Evolutionary conservation across 2,329 filamentous ascomycete genomes (phyloP).

Genomic region (Plenodomus biglobosus): DNA sequence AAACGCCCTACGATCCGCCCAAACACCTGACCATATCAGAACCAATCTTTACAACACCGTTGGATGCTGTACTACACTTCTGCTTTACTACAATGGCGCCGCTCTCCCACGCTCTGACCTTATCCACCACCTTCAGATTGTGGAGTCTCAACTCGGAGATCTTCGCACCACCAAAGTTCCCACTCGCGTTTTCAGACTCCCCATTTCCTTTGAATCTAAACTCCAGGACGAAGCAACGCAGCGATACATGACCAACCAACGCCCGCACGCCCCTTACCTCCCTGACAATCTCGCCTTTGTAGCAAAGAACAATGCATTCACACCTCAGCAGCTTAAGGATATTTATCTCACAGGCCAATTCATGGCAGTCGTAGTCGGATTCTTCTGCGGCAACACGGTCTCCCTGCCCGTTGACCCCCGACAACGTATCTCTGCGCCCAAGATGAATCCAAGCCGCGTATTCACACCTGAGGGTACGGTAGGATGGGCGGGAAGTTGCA

Average conservation of each 20-base stretch:
- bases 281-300: slow-evolving; percentile 64
- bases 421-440: slow-evolving; percentile 56
- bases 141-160: slow-evolving; percentile 49
- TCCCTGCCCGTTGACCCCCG: slow-evolving; percentile 58
- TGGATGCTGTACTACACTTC: slow-evolving; percentile 52
- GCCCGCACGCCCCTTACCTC: slow-evolving; percentile 62
- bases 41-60: slow-evolving; percentile 54
- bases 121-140: slow-evolving; percentile 41
- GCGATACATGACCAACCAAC: slow-evolving; percentile 63
- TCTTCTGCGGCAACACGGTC: slow-evolving; percentile 58
- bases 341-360: slow-evolving; percentile 55
- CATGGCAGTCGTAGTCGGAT: slow-evolving; percentile 58
- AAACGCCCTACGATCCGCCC: slow-evolving; percentile 48
- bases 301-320: slow-evolving; percentile 58
- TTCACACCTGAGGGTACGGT: slow-evolving; percentile 60
- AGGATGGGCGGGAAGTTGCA: slow-evolving; percentile 58
- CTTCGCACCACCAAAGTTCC: slow-evolving; percentile 47
- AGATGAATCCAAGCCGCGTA: slow-evolving; percentile 59
- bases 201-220: slow-evolving; percentile 48
- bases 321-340: slow-evolving; percentile 52
- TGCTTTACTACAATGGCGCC: slow-evolving; percentile 47
- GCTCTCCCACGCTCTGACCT: slow-evolving; percentile 42
- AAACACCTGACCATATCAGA: slow-evolving; percentile 43
- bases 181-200: slow-evolving; percentile 48
- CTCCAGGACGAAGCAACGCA: slow-evolving; percentile 56